A percentile compares a stretch with the other conserved stretches of the same genome.
Evolutionary conservation across 768 basidiomycete genomes (phyloP).

Genomic region (Mycena maculata): DNA sequence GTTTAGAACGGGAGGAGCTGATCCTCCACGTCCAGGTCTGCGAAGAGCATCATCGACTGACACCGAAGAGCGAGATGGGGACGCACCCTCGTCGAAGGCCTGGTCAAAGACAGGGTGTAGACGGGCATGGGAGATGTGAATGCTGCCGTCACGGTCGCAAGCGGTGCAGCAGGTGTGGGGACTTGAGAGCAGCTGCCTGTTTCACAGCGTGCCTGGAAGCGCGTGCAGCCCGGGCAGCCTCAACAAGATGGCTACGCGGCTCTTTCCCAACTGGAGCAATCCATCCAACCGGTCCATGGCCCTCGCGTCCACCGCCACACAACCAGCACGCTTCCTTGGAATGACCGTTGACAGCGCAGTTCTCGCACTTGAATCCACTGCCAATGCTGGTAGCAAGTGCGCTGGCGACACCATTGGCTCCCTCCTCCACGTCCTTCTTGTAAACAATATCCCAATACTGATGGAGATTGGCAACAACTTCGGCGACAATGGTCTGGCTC

Average conservation of each 20-base stretch:
- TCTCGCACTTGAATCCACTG: neutral
- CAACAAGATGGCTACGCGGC: neutral
- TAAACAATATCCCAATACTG: conserved; percentile 5
- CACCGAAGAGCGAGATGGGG: neutral
- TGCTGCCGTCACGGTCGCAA: neutral
- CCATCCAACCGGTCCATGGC: conserved; percentile 6
- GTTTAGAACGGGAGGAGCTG: conserved; percentile 1
- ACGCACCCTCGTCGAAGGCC: neutral
- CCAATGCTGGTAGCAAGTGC: neutral
- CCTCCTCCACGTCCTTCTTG: neutral
- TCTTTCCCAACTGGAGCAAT: neutral
- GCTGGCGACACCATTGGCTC: neutral
- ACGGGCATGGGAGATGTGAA: neutral
- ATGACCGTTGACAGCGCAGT: neutral
- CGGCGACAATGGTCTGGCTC: neutral
- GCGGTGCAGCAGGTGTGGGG: neutral
- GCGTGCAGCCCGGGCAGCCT: neutral
- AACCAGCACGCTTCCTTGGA: conserved; percentile 1
- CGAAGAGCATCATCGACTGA: neutral
- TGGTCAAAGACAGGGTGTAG: neutral
- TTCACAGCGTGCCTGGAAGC: neutral
- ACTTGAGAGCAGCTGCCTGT: neutral
- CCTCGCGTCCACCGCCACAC: conserved; percentile 7
- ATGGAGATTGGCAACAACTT: neutral
- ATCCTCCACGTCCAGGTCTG: neutral